Base-by-base conservation (phyloP, 1,284 basidiomycete genomes). In the Tausonia pullulans region DNA sequence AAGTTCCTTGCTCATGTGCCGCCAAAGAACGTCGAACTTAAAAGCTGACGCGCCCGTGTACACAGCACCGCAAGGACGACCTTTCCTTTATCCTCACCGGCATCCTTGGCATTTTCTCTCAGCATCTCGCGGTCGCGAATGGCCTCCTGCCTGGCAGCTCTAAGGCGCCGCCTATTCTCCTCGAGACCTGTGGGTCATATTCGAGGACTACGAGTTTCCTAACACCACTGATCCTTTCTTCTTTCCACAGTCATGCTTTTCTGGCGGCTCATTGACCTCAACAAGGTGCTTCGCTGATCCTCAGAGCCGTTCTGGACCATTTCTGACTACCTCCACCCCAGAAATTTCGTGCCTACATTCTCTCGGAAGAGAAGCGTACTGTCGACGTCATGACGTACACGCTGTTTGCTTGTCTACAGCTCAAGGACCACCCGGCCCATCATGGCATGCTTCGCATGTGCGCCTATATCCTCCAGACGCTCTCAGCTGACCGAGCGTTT, bases 221-320 rank as follows among this genome's bases (percentile, higher is more conserved):
- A 27, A 27, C 27, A 27, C 27, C 27, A 27, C 27, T 27, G 27
- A 27, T 27, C 27, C 27, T 27, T 27, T 27, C 2, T 1, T 27
- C 27, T 11, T 16, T 43, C 9, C n/a, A 3, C 67, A 90, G 88
- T 90, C 62, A 81, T 93, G 62, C 81, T 96, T 62, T 82, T 94
- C 63, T 95, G 91, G 91, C 89, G 91, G 74, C 83, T 90, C 74
- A 79, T 94, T 53, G 93, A 95, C 70, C 76, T 93, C 44, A 95
- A 95, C 78, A 93, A 89, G 80, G 90, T 90, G 66, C 56, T 77
- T 13, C 5, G 5, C 3, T 39, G 4, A n/a, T 11, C 14, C 14
- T n/a, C 9, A 57, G 13, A 8, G 13, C 4, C 43, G 5, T 43
- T 52, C 45, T 53, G 44, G 48, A 66, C 62, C 68, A 58, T 57